Conservation (phyloP, 2,329 filamentous ascomycete genomes). For the Fusarium liriodendri region DNA sequence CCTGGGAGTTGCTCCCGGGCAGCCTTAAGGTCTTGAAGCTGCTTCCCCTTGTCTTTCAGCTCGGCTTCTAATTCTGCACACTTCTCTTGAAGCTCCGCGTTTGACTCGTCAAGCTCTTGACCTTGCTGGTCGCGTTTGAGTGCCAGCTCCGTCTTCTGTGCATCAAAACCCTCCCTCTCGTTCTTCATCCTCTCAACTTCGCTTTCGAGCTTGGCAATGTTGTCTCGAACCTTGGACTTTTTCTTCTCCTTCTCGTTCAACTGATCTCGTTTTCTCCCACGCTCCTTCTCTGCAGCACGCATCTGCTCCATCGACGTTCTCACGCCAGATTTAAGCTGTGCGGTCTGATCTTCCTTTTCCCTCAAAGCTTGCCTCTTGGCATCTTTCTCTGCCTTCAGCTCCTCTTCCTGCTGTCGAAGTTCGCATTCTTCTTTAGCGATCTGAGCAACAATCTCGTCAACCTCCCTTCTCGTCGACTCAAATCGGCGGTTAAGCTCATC, state of each 20-base stretch:
- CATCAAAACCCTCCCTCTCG: slow-evolving; percentile 65
- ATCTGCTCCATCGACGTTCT: slow-evolving; percentile 84
- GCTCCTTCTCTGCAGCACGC: slow-evolving; percentile 81
- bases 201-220: slow-evolving; percentile 74
- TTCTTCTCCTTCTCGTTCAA: slow-evolving; percentile 77
- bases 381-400: slow-evolving; percentile 82
- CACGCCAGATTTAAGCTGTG: slow-evolving; percentile 84
- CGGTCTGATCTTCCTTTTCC: slow-evolving; percentile 91
- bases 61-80: slow-evolving; percentile 76
- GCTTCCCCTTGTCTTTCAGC: slow-evolving; percentile 72
- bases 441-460: slow-evolving; percentile 79
- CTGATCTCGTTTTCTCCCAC: slow-evolving; percentile 79
- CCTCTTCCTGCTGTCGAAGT: slow-evolving; percentile 71
- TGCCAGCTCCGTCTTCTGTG: slow-evolving; percentile 63
- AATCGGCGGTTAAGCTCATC: slow-evolving; percentile 85
- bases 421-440: slow-evolving; percentile 80
- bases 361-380: slow-evolving; percentile 81
- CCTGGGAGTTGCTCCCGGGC: slow-evolving; percentile 73
- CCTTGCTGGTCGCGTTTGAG: slow-evolving; percentile 64
- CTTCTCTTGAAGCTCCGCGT: slow-evolving; percentile 72
- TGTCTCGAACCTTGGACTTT: slow-evolving; percentile 75
- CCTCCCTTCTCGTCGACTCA: slow-evolving; percentile 83
- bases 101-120: slow-evolving; percentile 65
- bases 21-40: slow-evolving; percentile 80
- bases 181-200: slow-evolving; percentile 70